phyloP scores from a whole-genome alignment of 176 grass and related monocot species.

The Oryza rufipogon region DNA sequence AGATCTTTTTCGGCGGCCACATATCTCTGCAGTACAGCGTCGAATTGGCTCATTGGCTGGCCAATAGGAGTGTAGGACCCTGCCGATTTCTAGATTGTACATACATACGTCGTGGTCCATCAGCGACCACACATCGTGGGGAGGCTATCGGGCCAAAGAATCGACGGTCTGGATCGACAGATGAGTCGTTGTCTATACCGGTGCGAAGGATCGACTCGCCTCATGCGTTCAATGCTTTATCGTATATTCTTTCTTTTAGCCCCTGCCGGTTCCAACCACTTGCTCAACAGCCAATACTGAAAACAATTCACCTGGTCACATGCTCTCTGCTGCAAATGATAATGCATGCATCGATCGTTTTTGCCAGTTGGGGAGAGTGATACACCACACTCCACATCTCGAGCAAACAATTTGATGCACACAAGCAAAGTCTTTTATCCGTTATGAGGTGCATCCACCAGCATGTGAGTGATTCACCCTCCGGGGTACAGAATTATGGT shows the following conservation, averaged over 20 bases:
- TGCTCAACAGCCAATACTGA: not conserved
- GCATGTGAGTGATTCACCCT: not conserved
- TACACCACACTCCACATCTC: conserved; percentile 17
- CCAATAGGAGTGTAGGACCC: not conserved
- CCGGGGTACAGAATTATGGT: not conserved
- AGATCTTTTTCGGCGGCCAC: conserved; percentile 19
- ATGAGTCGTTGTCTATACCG: not conserved
- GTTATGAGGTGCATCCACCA: not conserved
- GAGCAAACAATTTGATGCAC: not conserved
- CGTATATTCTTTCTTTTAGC: too few relatives aligned
- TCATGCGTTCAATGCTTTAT: not conserved
- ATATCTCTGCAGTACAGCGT: not conserved
- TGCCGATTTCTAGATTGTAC: not conserved
- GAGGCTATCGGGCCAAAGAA: not conserved
- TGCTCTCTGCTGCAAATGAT: not conserved
- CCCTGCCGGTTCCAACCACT: not conserved
- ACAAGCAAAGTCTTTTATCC: conserved; percentile 7
- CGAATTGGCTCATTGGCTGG: not conserved
- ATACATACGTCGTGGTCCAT: conserved; percentile 8
- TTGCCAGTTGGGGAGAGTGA: conserved; percentile 10
- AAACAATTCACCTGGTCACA: conserved; percentile 9
- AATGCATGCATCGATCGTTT: not conserved
- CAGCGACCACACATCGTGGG: not conserved
- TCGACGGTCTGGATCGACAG: not conserved
- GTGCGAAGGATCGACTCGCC: not conserved